Base-by-base conservation (phyloP, 192 early-diverging fungal species). In the Mycoemilia scoparia region DNA sequence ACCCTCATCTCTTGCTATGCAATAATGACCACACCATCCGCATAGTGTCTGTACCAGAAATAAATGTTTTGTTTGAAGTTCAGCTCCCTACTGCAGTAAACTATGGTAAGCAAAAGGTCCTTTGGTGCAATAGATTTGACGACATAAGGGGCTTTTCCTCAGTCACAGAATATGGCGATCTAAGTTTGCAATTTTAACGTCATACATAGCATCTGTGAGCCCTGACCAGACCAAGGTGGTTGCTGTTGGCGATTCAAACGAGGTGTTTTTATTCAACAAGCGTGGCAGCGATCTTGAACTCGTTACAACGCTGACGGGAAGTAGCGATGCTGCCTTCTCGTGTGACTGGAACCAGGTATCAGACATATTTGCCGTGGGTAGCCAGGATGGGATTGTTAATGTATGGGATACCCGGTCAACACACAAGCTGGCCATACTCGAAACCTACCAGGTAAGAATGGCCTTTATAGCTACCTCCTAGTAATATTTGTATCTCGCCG, bases 11-110 rank as follows among this genome's bases (percentile, higher is more conserved):
- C 5, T 41, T 91, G 40, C 79, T 87, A 15, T 84, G 86, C 60
- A 93, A 87, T 58, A 96, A 96, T 46, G 91, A 96, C 51, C 68
- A 83, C 29, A 83, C 83, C 2, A 84, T 96, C 46, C 87, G 87
- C 43, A 73, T 96, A 3, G 78, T 79, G 50, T 68, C 77, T 0
- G 57, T 93, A 18, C 91, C 91, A 1, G 69, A 64, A 28, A 60
- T 96, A 29, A 65, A 76, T 23, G 62, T 74, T 15, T 41, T 90
- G 16, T 67, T 76, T 1, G 83, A 60, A 11, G 69, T 96, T n/a
- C 54, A 68, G 12, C 67, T 96, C 15, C 85, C 79, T 0, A 84
- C 83, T 4, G 78, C 91, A 24, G 79, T 96, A 36, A 96, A 96
- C 65, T 78, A 85, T 45, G 64, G 57, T 60, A 60, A 38, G 57